Percentiles rank a stretch among this genome's conserved stretches.
Conservation (phyloP, 1,139 yeast genomes). For the Yamadazyma oceani region DNA sequence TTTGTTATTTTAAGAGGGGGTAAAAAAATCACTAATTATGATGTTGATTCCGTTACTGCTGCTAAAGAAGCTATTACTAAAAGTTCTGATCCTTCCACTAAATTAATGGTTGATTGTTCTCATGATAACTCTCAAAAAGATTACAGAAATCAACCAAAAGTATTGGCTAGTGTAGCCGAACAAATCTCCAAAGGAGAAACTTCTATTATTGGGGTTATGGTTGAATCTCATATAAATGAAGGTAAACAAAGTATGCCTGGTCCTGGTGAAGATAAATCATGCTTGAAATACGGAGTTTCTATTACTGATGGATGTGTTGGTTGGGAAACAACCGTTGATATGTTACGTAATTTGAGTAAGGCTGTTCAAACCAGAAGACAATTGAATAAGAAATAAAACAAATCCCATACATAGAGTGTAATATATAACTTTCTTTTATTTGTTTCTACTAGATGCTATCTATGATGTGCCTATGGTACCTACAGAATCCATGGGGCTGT, state of each 20-base stretch:
- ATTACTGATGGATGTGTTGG: constrained; percentile 96
- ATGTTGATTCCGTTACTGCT: constrained; percentile 68
- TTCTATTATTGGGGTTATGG: constrained; percentile 88
- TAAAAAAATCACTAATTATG: constrained; percentile 87
- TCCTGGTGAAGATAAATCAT: constrained; percentile 55
- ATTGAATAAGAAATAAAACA: constrained; percentile 7
- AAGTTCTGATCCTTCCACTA: constrained; percentile 44
- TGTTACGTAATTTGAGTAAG: constrained; percentile 73
- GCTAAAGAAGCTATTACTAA: constrained; percentile 58
- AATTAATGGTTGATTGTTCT: constrained; percentile 92
- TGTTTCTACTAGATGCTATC: neutral
- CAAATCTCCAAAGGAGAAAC: constrained; percentile 83
- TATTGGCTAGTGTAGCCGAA: constrained; percentile 71
- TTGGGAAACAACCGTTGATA: constrained; percentile 84
- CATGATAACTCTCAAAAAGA: constrained; percentile 96
- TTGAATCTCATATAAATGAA: constrained; percentile 88
- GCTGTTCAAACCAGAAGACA: constrained; percentile 83
- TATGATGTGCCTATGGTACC: too few species aligned
- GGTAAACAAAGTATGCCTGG: constrained; percentile 86
- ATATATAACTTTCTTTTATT: constrained; percentile 3
- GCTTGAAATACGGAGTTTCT: constrained; percentile 90
- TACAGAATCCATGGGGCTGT: constrained; percentile 5
- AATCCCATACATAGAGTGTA: neutral
- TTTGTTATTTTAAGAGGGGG: constrained; percentile 96
- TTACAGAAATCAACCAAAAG: constrained; percentile 92